Evolutionary conservation across 208 protist species (phyloP).

Genomic region (Trichomonas tenax): DNA sequence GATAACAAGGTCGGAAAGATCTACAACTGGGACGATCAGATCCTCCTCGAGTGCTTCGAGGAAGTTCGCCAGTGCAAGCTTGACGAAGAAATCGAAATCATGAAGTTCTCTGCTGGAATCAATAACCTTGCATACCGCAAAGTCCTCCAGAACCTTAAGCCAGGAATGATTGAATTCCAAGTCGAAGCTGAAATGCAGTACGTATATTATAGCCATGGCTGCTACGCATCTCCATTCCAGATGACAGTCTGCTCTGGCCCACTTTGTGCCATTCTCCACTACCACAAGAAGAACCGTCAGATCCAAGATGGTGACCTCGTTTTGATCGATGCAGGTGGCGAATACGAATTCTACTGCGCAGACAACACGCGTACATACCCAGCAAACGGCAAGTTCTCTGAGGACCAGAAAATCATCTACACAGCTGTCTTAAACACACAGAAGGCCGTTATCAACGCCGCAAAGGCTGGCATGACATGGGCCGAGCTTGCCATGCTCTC

Average conservation of each 20-base stretch:
- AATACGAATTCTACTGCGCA: slow-evolving; percentile 39
- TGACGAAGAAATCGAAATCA: neutral
- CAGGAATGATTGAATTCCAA: slow-evolving; percentile 15
- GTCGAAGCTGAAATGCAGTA: slow-evolving; percentile 23
- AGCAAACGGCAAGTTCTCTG: slow-evolving; percentile 36
- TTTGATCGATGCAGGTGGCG: slow-evolving; percentile 46
- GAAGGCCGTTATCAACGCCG: slow-evolving; percentile 19
- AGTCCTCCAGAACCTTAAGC: neutral
- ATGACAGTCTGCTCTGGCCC: slow-evolving; percentile 40
- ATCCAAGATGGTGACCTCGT: slow-evolving; percentile 36
- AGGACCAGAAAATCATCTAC: slow-evolving; percentile 39
- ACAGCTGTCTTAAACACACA: slow-evolving; percentile 39
- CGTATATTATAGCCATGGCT: neutral
- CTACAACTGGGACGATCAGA: neutral
- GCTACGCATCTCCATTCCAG: slow-evolving; percentile 30
- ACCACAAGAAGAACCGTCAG: slow-evolving; percentile 34
- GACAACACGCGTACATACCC: slow-evolving; percentile 51
- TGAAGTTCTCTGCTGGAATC: neutral
- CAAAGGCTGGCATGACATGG: slow-evolving; percentile 32
- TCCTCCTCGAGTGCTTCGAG: neutral
- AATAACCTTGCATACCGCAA: neutral
- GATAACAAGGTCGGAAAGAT: neutral
- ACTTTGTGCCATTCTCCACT: slow-evolving; percentile 44
- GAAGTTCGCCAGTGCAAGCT: slow-evolving; percentile 22
- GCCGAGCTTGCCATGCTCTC: slow-evolving; percentile 30